A percentile compares a stretch with the other conserved stretches of the same genome.
Conservation (phyloP, 768 basidiomycete genomes). For the Myochromella boudieri region DNA sequence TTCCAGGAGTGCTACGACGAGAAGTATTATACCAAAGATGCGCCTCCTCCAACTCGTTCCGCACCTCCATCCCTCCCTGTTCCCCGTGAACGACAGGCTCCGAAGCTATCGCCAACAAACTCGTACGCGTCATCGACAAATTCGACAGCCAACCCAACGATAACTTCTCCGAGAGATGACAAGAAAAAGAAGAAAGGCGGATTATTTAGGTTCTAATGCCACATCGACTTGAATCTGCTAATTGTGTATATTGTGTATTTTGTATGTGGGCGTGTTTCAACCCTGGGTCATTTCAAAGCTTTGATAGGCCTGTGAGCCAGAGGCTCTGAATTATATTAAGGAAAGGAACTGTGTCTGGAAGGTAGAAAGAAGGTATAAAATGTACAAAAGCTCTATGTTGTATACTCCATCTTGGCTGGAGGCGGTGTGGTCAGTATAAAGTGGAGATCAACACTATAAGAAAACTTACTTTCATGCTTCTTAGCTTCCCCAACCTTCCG, state of each 20-base stretch:
- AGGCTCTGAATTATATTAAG: neutral
- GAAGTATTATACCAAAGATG: conserved; percentile 68
- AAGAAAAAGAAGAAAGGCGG: conserved; percentile 81
- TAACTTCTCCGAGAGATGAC: conserved; percentile 40
- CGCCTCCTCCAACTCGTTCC: conserved; percentile 50
- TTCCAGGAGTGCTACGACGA: conserved; percentile 82
- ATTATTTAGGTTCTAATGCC: conserved; percentile 60
- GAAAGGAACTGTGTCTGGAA: too few relatives aligned
- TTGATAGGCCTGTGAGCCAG: neutral
- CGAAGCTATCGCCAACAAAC: conserved; percentile 52
- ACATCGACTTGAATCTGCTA: too few relatives aligned
- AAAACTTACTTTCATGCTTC: conserved; percentile 91
- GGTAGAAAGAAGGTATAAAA: conserved; percentile 17
- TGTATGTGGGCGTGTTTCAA: conserved; percentile 20
- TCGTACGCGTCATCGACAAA: conserved; percentile 48
- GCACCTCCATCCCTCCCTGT: conserved; percentile 34
- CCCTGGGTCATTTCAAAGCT: conserved; percentile 8
- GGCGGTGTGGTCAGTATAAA: neutral
- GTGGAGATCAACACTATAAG: neutral
- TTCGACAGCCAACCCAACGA: conserved; percentile 27
- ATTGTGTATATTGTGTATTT: too few relatives aligned
- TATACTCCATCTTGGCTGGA: conserved; percentile 56
- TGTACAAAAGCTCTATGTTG: conserved; percentile 30
- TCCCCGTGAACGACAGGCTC: conserved; percentile 31
- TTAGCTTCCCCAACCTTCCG: conserved; percentile 95